Evolutionary conservation across 2,329 filamentous ascomycete species (phyloP).

Genomic region (Stagonosporopsis tanaceti): DNA sequence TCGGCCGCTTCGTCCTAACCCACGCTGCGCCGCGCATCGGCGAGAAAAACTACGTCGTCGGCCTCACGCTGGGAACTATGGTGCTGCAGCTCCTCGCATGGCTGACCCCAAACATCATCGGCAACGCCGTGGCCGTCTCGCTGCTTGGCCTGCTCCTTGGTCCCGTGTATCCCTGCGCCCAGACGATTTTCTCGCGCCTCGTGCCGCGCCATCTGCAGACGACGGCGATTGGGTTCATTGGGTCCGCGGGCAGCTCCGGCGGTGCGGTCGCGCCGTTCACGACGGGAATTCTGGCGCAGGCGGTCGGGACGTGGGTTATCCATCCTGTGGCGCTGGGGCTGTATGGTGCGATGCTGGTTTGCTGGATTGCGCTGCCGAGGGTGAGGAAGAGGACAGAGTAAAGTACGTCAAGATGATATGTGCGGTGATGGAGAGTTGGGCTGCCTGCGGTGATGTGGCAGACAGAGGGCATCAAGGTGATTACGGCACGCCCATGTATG

Average conservation of each 20-base stretch:
- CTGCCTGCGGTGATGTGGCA: too few species aligned
- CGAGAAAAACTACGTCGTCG: conserved; percentile 73
- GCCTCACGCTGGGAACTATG: conserved; percentile 67
- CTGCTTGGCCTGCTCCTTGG: conserved; percentile 79
- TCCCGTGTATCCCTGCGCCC: conserved; percentile 79
- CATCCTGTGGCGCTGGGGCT: conserved; percentile 72
- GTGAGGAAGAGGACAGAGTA: conserved; percentile 68
- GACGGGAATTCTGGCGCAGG: conserved; percentile 70
- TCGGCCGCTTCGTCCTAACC: conserved; percentile 76
- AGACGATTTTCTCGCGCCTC: conserved; percentile 68
- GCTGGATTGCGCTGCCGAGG: conserved; percentile 69
- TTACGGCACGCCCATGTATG: too few species aligned
- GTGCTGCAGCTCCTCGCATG: conserved; percentile 80
- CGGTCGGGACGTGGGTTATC: conserved; percentile 68
- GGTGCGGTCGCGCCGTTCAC: conserved; percentile 73
- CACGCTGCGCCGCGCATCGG: conserved; percentile 72
- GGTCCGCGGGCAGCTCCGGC: conserved; percentile 73
- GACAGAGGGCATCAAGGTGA: too few species aligned
- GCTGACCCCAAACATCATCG: conserved; percentile 74
- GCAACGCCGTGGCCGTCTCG: conserved; percentile 57
- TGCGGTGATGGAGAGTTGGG: too few species aligned
- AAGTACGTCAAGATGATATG: not conserved
- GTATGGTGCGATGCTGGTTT: conserved; percentile 70
- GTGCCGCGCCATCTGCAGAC: conserved; percentile 68
- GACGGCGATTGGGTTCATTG: conserved; percentile 72